Evolutionary conservation across 164 flowering plant species (phyloP).

Genomic region (Kingdonia uniflora): DNA sequence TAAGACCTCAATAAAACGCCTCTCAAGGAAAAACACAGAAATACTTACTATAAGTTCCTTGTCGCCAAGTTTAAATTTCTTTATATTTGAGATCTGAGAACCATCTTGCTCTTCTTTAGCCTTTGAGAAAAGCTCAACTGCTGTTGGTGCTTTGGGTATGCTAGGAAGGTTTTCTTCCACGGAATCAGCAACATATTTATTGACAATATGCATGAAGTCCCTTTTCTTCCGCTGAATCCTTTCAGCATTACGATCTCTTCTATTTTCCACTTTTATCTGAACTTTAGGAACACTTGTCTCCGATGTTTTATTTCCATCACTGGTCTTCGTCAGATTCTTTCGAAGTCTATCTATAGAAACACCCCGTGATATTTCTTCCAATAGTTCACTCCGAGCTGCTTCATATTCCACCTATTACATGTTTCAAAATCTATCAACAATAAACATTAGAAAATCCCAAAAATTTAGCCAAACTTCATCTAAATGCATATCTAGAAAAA

Average conservation of each 20-base stretch:
- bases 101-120: conserved; percentile 49
- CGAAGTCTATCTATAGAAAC: conserved; percentile 57
- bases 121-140: conserved; percentile 47
- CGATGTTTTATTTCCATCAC: conserved; percentile 23
- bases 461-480: no score
- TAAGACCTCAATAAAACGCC: neutral
- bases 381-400: conserved; percentile 80
- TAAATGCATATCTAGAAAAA: no score
- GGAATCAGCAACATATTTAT: conserved; percentile 31
- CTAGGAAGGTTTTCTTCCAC: conserved; percentile 16
- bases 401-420: conserved; percentile 71
- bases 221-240: conserved; percentile 83
- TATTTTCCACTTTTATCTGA: conserved; percentile 36
- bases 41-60: conserved; percentile 55
- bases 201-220: conserved; percentile 55
- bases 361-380: conserved; percentile 72
- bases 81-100: conserved; percentile 37
- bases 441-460: no score
- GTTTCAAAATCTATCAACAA: neutral
- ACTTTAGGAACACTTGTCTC: conserved; percentile 35
- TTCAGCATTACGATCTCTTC: conserved; percentile 28
- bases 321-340: conserved; percentile 38
- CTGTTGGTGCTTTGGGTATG: conserved; percentile 36
- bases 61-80: conserved; percentile 45
- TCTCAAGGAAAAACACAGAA: neutral